Conservation (phyloP, 768 basidiomycete species). For the Stropharia rugosoannulata region DNA sequence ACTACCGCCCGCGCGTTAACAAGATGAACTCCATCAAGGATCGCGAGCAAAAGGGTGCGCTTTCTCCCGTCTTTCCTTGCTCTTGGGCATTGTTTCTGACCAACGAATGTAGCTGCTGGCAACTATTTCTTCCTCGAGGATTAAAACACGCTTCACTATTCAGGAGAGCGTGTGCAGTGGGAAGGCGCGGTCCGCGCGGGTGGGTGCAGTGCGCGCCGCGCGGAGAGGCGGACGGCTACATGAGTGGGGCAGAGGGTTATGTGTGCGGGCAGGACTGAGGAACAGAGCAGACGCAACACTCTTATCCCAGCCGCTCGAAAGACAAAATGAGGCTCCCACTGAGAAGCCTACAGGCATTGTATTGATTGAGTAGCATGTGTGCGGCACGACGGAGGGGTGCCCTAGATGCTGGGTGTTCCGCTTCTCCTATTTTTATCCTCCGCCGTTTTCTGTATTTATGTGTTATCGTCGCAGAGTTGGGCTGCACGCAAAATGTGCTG, state of each 20-base stretch:
- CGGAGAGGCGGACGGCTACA: background rate
- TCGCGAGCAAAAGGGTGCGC: slow-evolving; percentile 79
- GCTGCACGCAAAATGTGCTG: background rate
- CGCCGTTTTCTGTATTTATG: slow-evolving; percentile 1
- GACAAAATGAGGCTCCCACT: too few relatives aligned
- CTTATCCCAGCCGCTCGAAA: too few relatives aligned
- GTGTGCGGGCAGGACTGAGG: too few relatives aligned
- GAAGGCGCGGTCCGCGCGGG: background rate
- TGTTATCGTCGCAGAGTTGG: background rate
- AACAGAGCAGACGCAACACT: too few relatives aligned
- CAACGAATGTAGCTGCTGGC: slow-evolving; percentile 53
- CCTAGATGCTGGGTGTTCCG: background rate
- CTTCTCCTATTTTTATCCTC: background rate
- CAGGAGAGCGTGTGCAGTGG: background rate
- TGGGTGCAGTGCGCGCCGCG: background rate
- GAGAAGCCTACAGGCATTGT: too few relatives aligned
- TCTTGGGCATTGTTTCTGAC: slow-evolving; percentile 1
- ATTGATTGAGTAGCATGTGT: too few relatives aligned
- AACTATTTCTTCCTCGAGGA: slow-evolving; percentile 96
- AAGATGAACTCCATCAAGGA: slow-evolving; percentile 85
- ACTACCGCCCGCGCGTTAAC: slow-evolving; percentile 88
- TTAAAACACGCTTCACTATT: slow-evolving; percentile 25
- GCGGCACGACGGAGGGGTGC: too few relatives aligned
- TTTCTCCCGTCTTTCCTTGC: background rate
- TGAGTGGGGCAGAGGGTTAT: too few relatives aligned